These are phyloP conservation scores for Hygrophorus russula DNA, from an alignment of 768 basidiomycete genomes.

Conservation along the genomic window DNA sequence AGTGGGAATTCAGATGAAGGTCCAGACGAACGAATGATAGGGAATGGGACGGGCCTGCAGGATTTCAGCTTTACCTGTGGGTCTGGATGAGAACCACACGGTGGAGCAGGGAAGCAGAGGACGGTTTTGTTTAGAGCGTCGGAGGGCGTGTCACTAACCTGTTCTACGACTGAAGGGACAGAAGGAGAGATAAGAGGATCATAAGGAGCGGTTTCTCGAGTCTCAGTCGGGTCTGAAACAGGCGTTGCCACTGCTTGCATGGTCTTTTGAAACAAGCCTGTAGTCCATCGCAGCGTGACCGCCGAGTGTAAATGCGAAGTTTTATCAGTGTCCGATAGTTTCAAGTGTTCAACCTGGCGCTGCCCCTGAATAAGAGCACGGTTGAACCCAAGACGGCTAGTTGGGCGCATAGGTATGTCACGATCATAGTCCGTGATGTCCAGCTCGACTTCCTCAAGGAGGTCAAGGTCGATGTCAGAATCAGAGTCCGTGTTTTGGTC, in stretches of 20 bases:
- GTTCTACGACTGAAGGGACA: conserved; percentile 11
- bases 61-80: background rate
- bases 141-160: conserved; percentile 3
- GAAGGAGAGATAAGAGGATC: conserved; percentile 11
- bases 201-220: conserved; percentile 7
- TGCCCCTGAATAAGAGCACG: conserved; percentile 4
- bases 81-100: background rate
- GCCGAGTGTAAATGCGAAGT: no score
- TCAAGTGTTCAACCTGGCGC: background rate
- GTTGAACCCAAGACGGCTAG: conserved; percentile 39
- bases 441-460: background rate
- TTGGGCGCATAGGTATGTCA: conserved; percentile 31
- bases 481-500: background rate
- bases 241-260: conserved; percentile 14
- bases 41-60: conserved; percentile 5
- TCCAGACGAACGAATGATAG: no score
- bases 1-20: no score
- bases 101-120: background rate
- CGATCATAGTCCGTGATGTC: conserved; percentile 8
- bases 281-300: conserved; percentile 11
- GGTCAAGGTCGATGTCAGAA: background rate
- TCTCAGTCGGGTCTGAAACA: conserved; percentile 11
- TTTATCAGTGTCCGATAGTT: no score
- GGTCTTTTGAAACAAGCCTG: conserved; percentile 12
- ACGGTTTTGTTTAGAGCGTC: conserved; percentile 1